Conservation (phyloP, 306 rosid genomes). For the Macrotyloma uniflorum region DNA sequence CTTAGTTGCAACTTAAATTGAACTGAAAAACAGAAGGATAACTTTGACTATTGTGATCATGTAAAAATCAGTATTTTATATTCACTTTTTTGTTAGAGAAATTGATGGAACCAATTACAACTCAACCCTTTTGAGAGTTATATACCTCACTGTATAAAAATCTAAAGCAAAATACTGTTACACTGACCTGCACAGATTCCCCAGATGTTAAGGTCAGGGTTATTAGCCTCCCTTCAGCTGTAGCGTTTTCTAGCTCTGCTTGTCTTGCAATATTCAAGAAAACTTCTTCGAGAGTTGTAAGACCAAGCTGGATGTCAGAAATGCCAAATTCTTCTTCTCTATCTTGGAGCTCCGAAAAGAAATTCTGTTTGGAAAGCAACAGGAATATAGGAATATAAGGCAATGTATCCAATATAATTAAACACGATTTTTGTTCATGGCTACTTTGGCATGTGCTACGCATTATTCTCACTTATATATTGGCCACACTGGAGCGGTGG, state of each 20-base stretch:
- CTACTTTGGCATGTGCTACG: neutral
- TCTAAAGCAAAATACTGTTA: conserved; percentile 9
- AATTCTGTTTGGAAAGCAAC: conserved; percentile 54
- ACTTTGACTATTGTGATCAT: neutral
- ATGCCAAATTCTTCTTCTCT: conserved; percentile 72
- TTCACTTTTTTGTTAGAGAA: neutral
- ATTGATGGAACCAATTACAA: neutral
- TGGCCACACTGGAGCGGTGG: conserved; percentile 1
- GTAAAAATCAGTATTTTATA: neutral
- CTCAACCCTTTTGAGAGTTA: conserved; percentile 7
- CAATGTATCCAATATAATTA: conserved; percentile 12
- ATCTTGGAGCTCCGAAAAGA: conserved; percentile 74
- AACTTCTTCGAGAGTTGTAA: conserved; percentile 89
- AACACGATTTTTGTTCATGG: neutral
- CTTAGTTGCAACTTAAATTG: neutral
- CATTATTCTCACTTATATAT: conserved; percentile 4
- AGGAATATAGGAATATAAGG: conserved; percentile 16
- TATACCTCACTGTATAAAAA: neutral
- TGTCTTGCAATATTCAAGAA: conserved; percentile 83
- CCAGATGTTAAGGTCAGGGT: conserved; percentile 73
- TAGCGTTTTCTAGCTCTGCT: conserved; percentile 86
- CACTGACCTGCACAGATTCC: conserved; percentile 52
- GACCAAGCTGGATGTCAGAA: conserved; percentile 79
- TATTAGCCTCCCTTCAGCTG: conserved; percentile 67
- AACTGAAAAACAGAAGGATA: neutral